phyloP scores from a whole-genome alignment of 805 yeast genomes.

The Saturnispora serradocipensis region DNA sequence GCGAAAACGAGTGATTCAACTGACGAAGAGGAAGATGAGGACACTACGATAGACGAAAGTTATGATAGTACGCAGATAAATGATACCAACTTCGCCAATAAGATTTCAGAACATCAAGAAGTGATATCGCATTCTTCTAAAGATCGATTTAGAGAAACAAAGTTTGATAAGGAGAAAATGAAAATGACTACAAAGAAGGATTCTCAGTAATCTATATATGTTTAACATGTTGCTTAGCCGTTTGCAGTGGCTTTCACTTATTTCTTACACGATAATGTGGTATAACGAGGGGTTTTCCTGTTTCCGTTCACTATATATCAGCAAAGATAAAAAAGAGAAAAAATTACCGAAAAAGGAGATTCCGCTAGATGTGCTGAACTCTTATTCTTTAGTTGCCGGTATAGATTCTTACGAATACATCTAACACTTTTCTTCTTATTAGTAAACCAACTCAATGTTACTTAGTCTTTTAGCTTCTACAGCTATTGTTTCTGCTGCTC shows the following conservation, averaged over 20 bases:
- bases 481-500: background rate
- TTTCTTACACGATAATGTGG: background rate
- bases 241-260: too few species aligned
- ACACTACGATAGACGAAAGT: background rate
- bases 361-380: background rate
- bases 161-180: slow-evolving; percentile 6
- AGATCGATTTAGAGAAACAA: slow-evolving; percentile 9
- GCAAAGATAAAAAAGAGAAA: background rate
- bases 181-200: slow-evolving; percentile 9
- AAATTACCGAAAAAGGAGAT: background rate
- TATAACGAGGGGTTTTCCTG: background rate
- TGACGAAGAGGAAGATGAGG: slow-evolving; percentile 2
- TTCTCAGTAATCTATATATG: too few species aligned
- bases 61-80: background rate
- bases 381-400: background rate
- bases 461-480: background rate
- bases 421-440: background rate
- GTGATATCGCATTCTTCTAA: background rate
- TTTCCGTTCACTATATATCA: background rate
- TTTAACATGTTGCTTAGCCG: too few species aligned
- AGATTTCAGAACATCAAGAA: background rate
- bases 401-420: background rate
- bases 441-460: background rate
- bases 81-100: background rate
- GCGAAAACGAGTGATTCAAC: background rate